Conservation (phyloP, 108 stramenopile genomes). For the Nannochloropsis oceanica region DNA sequence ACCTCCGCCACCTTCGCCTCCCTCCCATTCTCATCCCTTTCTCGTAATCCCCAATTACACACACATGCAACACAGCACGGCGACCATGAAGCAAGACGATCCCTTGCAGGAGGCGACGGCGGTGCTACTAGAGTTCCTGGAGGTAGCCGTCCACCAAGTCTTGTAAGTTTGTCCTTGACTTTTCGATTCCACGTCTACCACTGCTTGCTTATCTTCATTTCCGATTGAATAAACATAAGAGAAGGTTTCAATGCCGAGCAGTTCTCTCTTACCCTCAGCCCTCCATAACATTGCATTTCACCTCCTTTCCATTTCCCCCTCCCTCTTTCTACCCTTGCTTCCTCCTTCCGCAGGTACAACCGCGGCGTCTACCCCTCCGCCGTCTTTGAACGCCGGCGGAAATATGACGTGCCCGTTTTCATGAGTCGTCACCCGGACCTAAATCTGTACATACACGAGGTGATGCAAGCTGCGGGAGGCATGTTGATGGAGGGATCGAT, state of each 20-base stretch:
- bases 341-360: not conserved
- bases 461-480: not conserved
- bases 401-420: slow-evolving; percentile 22
- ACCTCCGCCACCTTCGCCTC: too few species aligned
- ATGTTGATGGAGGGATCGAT: not conserved
- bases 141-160: slow-evolving; percentile 11
- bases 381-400: slow-evolving; percentile 24
- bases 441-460: slow-evolving; percentile 22
- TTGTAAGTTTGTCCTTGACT: not conserved
- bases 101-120: not conserved
- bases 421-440: slow-evolving; percentile 32
- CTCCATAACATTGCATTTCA: not conserved
- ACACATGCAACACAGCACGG: not conserved
- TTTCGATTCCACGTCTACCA: not conserved
- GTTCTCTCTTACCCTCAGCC: not conserved
- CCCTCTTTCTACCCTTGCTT: not conserved
- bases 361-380: not conserved
- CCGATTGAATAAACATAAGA: not conserved
- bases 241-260: too few species aligned
- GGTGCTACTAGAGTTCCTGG: slow-evolving; percentile 14
- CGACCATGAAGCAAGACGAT: not conserved
- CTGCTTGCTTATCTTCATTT: not conserved
- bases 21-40: too few species aligned
- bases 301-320: not conserved
- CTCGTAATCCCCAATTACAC: too few species aligned